Percentiles rank a stretch among this genome's conserved stretches.
Evolutionary conservation across 352 stramenopile species (phyloP).

Genomic region (Pythium scleroteichum): DNA sequence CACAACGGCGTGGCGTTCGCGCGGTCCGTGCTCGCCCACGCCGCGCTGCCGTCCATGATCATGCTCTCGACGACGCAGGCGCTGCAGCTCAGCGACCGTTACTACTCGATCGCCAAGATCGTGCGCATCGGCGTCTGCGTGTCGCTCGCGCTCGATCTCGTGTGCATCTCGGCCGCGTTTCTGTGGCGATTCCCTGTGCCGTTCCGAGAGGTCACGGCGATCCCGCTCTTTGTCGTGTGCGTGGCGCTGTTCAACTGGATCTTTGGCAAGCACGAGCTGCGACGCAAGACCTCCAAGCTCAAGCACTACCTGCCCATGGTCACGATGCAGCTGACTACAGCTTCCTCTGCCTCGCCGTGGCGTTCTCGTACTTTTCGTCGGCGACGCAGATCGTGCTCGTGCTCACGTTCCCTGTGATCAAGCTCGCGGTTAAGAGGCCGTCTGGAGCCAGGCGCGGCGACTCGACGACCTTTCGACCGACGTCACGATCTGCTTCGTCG

Average conservation of each 20-base stretch:
- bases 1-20: conserved; percentile 16
- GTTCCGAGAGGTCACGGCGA: conserved; percentile 13
- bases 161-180: conserved; percentile 15
- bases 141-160: conserved; percentile 1
- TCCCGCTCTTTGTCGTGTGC: conserved; percentile 4
- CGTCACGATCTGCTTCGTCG: conserved; percentile 41
- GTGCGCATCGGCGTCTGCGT: conserved; percentile 7
- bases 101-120: conserved; percentile 15
- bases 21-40: conserved; percentile 11
- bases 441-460: conserved; percentile 32
- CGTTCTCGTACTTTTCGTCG: conserved; percentile 28
- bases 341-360: conserved; percentile 29
- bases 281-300: conserved; percentile 8
- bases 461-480: conserved; percentile 45
- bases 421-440: conserved; percentile 26
- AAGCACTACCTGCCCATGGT: conserved; percentile 20
- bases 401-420: conserved; percentile 28
- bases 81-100: conserved; percentile 10
- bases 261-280: conserved; percentile 14
- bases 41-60: conserved; percentile 8
- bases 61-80: conserved; percentile 18
- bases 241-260: conserved; percentile 14
- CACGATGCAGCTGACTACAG: conserved; percentile 15
- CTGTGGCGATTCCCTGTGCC: conserved; percentile 24
- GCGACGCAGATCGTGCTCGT: conserved; percentile 31